These are phyloP conservation scores for Cicer cuneatum DNA, from an alignment of 306 rosid species.

Conservation along the genomic window DNA sequence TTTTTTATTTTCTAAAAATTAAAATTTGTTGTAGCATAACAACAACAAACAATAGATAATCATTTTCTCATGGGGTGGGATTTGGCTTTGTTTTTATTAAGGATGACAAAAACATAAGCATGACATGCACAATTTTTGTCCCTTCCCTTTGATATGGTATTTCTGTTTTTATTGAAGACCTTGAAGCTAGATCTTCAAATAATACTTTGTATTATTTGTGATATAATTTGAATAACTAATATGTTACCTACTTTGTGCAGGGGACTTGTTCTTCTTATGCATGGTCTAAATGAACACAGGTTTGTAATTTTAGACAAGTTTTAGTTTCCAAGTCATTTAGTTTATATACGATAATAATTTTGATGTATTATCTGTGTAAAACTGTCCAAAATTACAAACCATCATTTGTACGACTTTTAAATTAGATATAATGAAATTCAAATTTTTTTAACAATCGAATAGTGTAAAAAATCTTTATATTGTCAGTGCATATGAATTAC, in stretches of 20 bases:
- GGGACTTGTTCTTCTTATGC: constrained; percentile 85
- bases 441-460: too few relatives aligned
- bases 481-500: too few relatives aligned
- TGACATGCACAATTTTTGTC: background rate
- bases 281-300: constrained; percentile 98
- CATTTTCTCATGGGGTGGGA: background rate
- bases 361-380: too few relatives aligned
- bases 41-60: background rate
- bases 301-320: constrained; percentile 43
- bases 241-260: constrained; percentile 55
- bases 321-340: constrained; percentile 2
- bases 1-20: constrained; percentile 12
- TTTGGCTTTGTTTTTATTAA: background rate
- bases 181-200: background rate
- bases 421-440: too few relatives aligned
- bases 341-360: too few relatives aligned
- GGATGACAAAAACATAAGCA: constrained; percentile 4
- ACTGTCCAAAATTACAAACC: too few relatives aligned
- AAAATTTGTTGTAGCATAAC: constrained; percentile 14
- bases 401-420: too few relatives aligned
- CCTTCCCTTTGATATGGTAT: background rate
- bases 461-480: too few relatives aligned
- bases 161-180: background rate
- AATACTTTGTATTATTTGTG: constrained; percentile 3
- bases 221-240: constrained; percentile 33